Conservation (phyloP, 108 stramenopile species). For the Aurantiochytrium sp. region DNA sequence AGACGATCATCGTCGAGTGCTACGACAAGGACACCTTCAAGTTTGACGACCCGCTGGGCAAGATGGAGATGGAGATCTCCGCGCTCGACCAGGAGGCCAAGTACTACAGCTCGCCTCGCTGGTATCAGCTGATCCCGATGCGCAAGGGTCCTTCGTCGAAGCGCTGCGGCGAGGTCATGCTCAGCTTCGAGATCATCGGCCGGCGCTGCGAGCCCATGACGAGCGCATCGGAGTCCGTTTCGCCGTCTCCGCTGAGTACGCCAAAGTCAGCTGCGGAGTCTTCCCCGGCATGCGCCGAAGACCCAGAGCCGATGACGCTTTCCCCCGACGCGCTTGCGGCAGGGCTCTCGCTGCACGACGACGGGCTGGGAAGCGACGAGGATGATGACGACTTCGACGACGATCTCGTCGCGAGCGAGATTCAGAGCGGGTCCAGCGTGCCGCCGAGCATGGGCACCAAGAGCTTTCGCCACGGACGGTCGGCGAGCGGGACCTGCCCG, state of each 20-base stretch:
- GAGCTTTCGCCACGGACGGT: neutral
- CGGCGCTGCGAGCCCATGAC: neutral
- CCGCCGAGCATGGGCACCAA: neutral
- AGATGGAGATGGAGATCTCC: neutral
- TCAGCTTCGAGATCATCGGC: neutral
- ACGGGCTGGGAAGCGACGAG: neutral
- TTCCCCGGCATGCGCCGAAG: no score
- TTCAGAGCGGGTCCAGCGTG: no score
- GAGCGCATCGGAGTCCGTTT: neutral
- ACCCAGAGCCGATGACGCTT: neutral
- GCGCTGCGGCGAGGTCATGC: neutral
- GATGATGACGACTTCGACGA: neutral
- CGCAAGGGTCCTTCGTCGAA: neutral
- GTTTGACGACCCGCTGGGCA: conserved; percentile 12
- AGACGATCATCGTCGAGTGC: neutral
- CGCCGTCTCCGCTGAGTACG: neutral
- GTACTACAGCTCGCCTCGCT: neutral
- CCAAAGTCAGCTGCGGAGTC: no score
- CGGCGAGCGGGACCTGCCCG: no score
- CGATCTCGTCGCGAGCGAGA: neutral
- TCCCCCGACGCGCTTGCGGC: neutral
- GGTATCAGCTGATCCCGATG: neutral
- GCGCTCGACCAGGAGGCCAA: neutral
- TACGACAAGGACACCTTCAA: conserved; percentile 17
- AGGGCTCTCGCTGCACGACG: neutral